Conservation (phyloP, 179 eudicot genomes). For the Spinacia oleracea region DNA sequence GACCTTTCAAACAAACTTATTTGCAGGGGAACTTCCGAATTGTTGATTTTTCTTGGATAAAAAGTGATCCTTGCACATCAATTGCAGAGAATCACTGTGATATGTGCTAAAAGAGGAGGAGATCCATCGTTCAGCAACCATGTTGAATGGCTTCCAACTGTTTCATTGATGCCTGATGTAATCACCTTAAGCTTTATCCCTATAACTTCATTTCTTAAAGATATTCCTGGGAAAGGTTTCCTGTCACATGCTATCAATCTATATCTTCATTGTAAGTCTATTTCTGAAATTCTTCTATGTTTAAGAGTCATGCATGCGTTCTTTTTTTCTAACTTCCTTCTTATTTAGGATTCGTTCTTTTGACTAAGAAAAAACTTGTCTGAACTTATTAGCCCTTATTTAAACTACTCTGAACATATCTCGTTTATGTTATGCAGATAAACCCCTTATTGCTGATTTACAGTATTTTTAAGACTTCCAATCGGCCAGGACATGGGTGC, state of each 20-base stretch:
- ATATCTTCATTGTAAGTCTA: constrained; percentile 68
- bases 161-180: constrained; percentile 68
- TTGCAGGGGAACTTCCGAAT: constrained; percentile 31
- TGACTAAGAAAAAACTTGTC: no score
- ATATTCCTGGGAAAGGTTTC: constrained; percentile 80
- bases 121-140: constrained; percentile 52
- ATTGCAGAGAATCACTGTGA: constrained; percentile 71
- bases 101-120: constrained; percentile 77
- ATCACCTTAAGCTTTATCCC: constrained; percentile 71
- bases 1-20: constrained; percentile 37
- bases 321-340: no score
- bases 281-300: no score
- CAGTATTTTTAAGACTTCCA: constrained; percentile 80
- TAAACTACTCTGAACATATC: not conserved
- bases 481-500: constrained; percentile 78
- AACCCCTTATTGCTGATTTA: constrained; percentile 73
- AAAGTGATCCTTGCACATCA: not conserved
- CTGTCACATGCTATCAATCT: constrained; percentile 88
- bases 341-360: no score
- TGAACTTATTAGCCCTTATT: not conserved
- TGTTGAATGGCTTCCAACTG: constrained; percentile 78
- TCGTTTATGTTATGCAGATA: constrained; percentile 48
- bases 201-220: constrained; percentile 74
- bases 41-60: constrained; percentile 25
- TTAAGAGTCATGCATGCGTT: no score